Percentiles rank a stretch among this genome's conserved stretches.
Conservation (phyloP, 768 basidiomycete genomes). For the Saitozyma sp. region DNA sequence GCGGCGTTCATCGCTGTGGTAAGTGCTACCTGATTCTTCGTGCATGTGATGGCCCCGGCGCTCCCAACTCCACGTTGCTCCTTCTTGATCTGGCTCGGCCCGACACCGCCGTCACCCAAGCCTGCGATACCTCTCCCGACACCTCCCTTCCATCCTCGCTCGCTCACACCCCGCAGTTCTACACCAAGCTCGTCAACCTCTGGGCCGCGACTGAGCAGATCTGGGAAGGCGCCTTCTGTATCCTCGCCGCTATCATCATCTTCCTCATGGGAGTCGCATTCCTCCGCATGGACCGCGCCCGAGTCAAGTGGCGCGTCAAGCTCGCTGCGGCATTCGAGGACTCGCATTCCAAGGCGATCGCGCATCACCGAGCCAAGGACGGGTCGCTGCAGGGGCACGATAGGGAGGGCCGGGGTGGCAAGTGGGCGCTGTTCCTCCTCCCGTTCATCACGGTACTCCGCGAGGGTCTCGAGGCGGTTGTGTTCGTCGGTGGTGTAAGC, state of each 20-base stretch:
- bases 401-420: slow-evolving; percentile 59
- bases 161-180: slow-evolving; percentile 60
- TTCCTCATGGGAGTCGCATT: slow-evolving; percentile 91
- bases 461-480: slow-evolving; percentile 89
- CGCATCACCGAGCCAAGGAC: slow-evolving; percentile 20
- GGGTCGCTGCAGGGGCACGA: slow-evolving; percentile 17
- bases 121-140: neutral
- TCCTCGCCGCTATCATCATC: slow-evolving; percentile 65
- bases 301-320: slow-evolving; percentile 92
- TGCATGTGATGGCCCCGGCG: neutral
- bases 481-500: slow-evolving; percentile 83
- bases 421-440: slow-evolving; percentile 85
- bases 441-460: slow-evolving; percentile 89
- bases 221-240: slow-evolving; percentile 78
- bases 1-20: slow-evolving; percentile 84
- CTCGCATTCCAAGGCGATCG: slow-evolving; percentile 34
- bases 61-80: neutral
- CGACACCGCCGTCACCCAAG: neutral
- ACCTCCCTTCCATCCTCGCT: neutral
- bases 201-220: slow-evolving; percentile 81
- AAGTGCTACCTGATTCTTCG: slow-evolving; percentile 17
- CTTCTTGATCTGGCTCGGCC: neutral
- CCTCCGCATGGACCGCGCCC: slow-evolving; percentile 91
- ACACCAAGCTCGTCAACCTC: slow-evolving; percentile 80
- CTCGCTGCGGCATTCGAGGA: slow-evolving; percentile 70